A percentile compares a stretch with the other conserved stretches of the same genome.
Conservation (phyloP, 2,329 filamentous ascomycete genomes). For the Pezicula rhizophila region DNA sequence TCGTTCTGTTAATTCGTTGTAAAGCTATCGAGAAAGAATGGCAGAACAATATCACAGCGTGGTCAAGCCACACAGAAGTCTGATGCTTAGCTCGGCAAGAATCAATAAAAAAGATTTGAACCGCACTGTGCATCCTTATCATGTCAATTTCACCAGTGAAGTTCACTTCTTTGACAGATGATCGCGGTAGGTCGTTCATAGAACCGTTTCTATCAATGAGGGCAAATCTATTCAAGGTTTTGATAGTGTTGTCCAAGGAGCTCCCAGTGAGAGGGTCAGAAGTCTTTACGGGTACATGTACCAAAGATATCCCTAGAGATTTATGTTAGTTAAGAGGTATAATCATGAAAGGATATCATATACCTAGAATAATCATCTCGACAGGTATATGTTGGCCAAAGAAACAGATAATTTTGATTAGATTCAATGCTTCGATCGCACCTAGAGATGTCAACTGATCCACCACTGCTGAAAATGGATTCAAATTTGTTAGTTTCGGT, state of each 20-base stretch:
- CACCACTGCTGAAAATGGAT: constrained; percentile 40
- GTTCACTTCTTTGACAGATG: constrained; percentile 34
- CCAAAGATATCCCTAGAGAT: constrained; percentile 34
- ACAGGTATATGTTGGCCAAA: constrained; percentile 61
- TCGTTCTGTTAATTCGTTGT: constrained; percentile 34
- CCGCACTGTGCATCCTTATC: constrained; percentile 43
- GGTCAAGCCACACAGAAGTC: constrained; percentile 42
- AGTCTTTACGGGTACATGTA: constrained; percentile 43
- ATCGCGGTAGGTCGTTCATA: constrained; percentile 22
- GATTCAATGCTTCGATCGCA: constrained; percentile 50
- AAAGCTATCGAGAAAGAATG: constrained; percentile 44
- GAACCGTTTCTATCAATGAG: constrained; percentile 43
- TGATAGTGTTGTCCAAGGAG: constrained; percentile 40
- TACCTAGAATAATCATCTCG: constrained; percentile 55
- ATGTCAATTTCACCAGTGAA: constrained; percentile 41
- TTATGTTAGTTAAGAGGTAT: constrained; percentile 1
- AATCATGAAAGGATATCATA: constrained; percentile 8
- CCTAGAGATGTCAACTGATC: constrained; percentile 42
- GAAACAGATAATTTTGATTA: constrained; percentile 60
- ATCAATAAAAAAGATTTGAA: constrained; percentile 47
- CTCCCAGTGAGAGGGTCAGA: constrained; percentile 27
- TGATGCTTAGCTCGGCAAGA: constrained; percentile 33
- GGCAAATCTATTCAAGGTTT: constrained; percentile 44
- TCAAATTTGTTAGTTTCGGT: constrained; percentile 46
- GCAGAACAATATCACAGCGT: constrained; percentile 42